Evolutionary conservation across 768 basidiomycete species (phyloP).

Genomic region (Phlebiopsis flavidoalba): DNA sequence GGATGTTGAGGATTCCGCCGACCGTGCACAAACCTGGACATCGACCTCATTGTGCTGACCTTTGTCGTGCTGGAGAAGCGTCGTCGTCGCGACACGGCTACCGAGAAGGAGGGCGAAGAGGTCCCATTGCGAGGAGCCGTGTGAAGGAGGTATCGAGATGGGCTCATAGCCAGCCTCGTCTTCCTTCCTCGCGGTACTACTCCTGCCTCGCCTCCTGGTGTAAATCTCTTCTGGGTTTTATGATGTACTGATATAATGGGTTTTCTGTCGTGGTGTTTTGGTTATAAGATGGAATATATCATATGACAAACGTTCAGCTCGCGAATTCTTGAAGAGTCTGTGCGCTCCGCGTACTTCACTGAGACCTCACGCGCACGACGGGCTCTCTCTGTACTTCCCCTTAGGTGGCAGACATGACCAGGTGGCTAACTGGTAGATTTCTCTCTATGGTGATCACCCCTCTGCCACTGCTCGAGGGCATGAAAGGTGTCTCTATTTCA

Average conservation of each 20-base stretch:
- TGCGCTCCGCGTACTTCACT: too few species aligned
- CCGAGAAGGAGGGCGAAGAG: constrained; percentile 18
- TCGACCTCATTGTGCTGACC: constrained; percentile 49
- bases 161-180: neutral
- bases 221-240: neutral
- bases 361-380: too few species aligned
- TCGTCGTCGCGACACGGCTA: constrained; percentile 35
- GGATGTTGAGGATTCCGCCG: constrained; percentile 40
- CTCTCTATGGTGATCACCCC: too few species aligned
- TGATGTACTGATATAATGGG: neutral
- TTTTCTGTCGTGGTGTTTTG: neutral
- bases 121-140: constrained; percentile 16
- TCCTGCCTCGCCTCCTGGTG: too few species aligned
- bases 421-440: too few species aligned
- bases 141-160: constrained; percentile 20
- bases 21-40: constrained; percentile 40
- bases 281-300: neutral
- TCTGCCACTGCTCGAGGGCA: too few species aligned
- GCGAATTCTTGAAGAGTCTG: too few species aligned
- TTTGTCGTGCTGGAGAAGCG: constrained; percentile 55
- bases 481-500: too few species aligned
- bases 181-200: neutral
- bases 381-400: too few species aligned
- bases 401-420: too few species aligned
- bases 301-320: neutral